phyloP scores from a whole-genome alignment of 2,329 filamentous ascomycete species.

The Claviceps pusilla region DNA sequence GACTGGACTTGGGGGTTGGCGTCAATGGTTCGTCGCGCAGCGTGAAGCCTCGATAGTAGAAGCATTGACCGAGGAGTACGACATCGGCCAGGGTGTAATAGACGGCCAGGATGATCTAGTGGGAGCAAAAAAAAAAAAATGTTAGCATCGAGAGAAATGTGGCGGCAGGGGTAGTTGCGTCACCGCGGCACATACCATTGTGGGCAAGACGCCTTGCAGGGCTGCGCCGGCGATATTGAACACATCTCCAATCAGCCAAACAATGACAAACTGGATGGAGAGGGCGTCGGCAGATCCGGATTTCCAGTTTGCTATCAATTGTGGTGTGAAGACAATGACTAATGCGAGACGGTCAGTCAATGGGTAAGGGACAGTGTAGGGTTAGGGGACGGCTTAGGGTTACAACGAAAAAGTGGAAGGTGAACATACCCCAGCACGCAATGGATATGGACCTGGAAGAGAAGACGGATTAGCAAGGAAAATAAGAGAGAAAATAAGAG shows the following conservation, averaged over 20 bases:
- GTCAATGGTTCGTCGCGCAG: slow-evolving; percentile 37
- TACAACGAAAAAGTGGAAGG: background rate
- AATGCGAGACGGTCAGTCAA: background rate
- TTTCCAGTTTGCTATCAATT: slow-evolving; percentile 90
- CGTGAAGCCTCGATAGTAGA: slow-evolving; percentile 85
- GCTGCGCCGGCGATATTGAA: slow-evolving; percentile 94
- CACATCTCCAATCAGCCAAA: slow-evolving; percentile 88
- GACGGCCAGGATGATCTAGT: slow-evolving; percentile 68
- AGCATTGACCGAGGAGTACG: slow-evolving; percentile 75
- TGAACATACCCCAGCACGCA: slow-evolving; percentile 57
- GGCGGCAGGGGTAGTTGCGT: too few species aligned
- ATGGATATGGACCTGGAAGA: slow-evolving; percentile 70
- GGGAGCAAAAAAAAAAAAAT: background rate
- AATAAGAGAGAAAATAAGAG: background rate
- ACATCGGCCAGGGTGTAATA: slow-evolving; percentile 90
- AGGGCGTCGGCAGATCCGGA: slow-evolving; percentile 74
- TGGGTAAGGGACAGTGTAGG: background rate
- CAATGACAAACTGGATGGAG: slow-evolving; percentile 78
- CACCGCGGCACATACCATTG: slow-evolving; percentile 45
- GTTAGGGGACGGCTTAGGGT: background rate
- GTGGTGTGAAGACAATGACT: slow-evolving; percentile 91
- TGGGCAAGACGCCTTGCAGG: slow-evolving; percentile 79
- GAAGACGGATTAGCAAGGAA: background rate
- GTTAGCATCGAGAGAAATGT: background rate
- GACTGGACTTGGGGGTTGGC: slow-evolving; percentile 25